Percentiles rank a stretch among this genome's conserved stretches.
Evolutionary conservation across 768 basidiomycete genomes (phyloP).

Genomic region (Mrakia gelida): DNA sequence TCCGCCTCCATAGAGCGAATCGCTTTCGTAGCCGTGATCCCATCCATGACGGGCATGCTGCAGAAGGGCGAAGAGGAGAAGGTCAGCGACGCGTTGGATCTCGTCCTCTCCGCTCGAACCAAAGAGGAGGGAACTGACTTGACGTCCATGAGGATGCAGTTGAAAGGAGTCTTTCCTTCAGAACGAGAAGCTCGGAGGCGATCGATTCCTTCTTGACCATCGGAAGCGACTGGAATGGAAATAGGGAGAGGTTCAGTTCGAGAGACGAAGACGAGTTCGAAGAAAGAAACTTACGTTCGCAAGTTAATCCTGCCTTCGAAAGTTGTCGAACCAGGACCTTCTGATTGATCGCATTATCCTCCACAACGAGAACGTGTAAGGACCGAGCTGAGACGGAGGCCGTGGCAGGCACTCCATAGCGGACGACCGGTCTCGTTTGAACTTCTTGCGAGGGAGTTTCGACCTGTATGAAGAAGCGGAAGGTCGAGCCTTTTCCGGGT

Average conservation of each 20-base stretch:
- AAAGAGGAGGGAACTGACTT: background rate
- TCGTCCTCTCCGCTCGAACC: background rate
- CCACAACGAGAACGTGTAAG: slow-evolving; percentile 11
- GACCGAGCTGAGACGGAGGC: background rate
- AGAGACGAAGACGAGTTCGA: no score
- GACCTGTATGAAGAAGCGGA: slow-evolving; percentile 25
- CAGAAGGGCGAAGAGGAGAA: background rate
- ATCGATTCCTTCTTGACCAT: slow-evolving; percentile 18
- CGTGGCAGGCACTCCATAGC: background rate
- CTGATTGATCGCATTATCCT: slow-evolving; percentile 27
- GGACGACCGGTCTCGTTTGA: background rate
- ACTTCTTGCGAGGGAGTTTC: background rate
- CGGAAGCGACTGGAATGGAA: slow-evolving; percentile 11
- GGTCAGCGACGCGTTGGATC: background rate
- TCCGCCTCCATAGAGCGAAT: slow-evolving; percentile 32
- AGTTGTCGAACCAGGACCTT: slow-evolving; percentile 11
- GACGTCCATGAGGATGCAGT: slow-evolving; percentile 18
- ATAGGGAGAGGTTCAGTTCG: no score
- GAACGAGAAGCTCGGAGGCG: background rate
- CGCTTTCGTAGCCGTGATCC: slow-evolving; percentile 32
- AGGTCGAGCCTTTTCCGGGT: slow-evolving; percentile 2
- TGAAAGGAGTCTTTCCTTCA: background rate
- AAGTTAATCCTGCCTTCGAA: slow-evolving; percentile 15
- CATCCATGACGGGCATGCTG: slow-evolving; percentile 36
- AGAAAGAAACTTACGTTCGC: background rate